phyloP scores from a whole-genome alignment of 257 asterid genomes.

The Coffea eugenioides region DNA sequence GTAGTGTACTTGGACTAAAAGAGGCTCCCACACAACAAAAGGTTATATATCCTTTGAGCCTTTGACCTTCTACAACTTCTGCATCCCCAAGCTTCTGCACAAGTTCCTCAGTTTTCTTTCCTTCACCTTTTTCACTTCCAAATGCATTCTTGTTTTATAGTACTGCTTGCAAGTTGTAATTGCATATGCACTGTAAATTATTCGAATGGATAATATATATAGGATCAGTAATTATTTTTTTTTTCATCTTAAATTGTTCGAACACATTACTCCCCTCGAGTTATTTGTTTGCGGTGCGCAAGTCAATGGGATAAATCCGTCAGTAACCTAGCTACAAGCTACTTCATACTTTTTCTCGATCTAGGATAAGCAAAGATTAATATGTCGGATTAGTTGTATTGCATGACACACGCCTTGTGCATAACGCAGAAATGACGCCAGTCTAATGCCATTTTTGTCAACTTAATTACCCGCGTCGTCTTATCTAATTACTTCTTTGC shows the following conservation, averaged over 20 bases:
- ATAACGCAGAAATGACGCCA: neutral
- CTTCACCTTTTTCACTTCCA: slow-evolving; percentile 15
- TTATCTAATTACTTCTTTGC: neutral
- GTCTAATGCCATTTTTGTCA: neutral
- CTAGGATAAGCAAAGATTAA: neutral
- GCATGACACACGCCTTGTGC: neutral
- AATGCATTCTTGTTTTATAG: neutral
- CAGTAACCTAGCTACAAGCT: neutral
- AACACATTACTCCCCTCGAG: neutral
- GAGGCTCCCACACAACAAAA: neutral
- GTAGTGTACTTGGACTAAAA: neutral
- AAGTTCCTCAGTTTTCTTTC: slow-evolving; percentile 9
- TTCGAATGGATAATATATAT: neutral
- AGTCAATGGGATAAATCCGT: neutral
- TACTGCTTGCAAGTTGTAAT: neutral
- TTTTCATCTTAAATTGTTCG: neutral
- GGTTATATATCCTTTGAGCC: neutral
- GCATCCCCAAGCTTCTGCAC: neutral
- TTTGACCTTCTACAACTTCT: slow-evolving; percentile 17
- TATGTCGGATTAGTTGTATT: neutral
- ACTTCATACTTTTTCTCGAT: neutral
- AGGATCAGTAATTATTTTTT: neutral
- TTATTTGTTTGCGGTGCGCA: neutral
- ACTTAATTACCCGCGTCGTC: neutral
- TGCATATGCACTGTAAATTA: neutral